Evolutionary conservation across 2,329 filamentous ascomycete genomes (phyloP), one percentile per base, ranked within the genome.

Genomic region (Verruconis gallopava): DNA sequence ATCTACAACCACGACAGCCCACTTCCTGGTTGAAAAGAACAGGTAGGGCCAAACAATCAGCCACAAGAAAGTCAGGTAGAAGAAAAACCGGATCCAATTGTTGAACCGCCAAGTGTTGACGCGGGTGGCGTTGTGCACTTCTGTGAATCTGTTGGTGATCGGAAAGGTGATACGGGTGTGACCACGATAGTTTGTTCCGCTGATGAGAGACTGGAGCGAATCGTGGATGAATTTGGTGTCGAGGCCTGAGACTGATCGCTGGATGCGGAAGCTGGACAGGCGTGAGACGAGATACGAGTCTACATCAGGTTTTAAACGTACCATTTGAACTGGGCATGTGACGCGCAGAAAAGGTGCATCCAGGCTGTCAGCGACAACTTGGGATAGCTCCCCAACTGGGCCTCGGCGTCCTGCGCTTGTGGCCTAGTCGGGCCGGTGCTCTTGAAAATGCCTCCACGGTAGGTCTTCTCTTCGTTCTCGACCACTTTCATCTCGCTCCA

Each of bases 1-100:
- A 22, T 77, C 66, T 0, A 72, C 69, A 17, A 66, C 63, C 3
- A 75, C 69, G 2, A 82, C 76, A 48, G 79, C 71, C 61, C 78
- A 86, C 38, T 73, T 67, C 53, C 73, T 75, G 1, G 81, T 86
- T 14, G 70, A 60, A 54, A 84, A 69, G 59, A 74, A 78, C 11
- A 86, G 66, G 44, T 73, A 71, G 0, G 81, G 81, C 81, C 81
- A 86, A 3, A 72, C 65, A 49, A 86, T 66, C 44, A 86, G 52
- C 69, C 81, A 81, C 11, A 81, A 57, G 46, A 85, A 74, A 0
- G 76, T 76, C 4, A 82, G 55, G 53, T 73, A 76, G 61, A 78
- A 83, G 6, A 83, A 35, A 66, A 73, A 73, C 33, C 70, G 63
- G 35, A 85, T 64, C 76, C 77, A 84, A 4, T 55, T 56, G 1